phyloP scores from a whole-genome alignment of 768 basidiomycete genomes.

The Boletellus ananas region DNA sequence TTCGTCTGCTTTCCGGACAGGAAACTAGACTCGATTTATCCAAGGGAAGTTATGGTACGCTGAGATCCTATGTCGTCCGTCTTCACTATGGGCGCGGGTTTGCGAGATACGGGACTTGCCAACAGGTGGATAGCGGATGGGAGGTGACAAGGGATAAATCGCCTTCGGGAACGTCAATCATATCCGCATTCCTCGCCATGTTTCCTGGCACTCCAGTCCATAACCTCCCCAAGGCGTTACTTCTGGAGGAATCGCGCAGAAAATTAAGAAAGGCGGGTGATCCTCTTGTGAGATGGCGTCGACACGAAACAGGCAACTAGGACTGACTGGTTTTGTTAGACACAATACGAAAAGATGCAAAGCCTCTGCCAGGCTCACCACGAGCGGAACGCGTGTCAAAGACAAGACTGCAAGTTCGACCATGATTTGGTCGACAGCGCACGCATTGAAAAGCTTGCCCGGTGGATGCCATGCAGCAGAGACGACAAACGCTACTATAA shows the following conservation, averaged over 20 bases:
- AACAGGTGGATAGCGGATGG: no score
- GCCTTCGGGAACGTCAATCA: no score
- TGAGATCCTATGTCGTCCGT: conserved; percentile 1
- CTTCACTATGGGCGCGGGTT: conserved; percentile 13
- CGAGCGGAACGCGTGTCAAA: conserved; percentile 5
- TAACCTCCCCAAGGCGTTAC: no score
- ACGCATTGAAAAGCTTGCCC: conserved; percentile 13
- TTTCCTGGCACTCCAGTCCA: no score
- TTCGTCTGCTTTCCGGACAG: no score
- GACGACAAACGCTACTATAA: background rate
- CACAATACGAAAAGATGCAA: background rate
- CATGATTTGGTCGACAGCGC: conserved; percentile 14
- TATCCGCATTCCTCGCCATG: no score
- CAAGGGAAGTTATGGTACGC: conserved; percentile 6
- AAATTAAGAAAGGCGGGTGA: conserved; percentile 8
- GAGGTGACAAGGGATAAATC: no score
- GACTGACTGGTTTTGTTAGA: conserved; percentile 2
- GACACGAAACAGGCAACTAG: background rate
- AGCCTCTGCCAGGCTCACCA: conserved; percentile 14
- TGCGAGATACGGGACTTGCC: conserved; percentile 9
- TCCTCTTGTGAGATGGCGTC: background rate
- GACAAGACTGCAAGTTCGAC: conserved; percentile 14
- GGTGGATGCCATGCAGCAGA: background rate
- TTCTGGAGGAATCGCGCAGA: conserved; percentile 1
- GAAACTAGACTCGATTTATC: no score